Evolutionary conservation across 2,329 filamentous ascomycete genomes (phyloP), one percentile per base, ranked within the genome.

Genomic region (Colletotrichum sojae): DNA sequence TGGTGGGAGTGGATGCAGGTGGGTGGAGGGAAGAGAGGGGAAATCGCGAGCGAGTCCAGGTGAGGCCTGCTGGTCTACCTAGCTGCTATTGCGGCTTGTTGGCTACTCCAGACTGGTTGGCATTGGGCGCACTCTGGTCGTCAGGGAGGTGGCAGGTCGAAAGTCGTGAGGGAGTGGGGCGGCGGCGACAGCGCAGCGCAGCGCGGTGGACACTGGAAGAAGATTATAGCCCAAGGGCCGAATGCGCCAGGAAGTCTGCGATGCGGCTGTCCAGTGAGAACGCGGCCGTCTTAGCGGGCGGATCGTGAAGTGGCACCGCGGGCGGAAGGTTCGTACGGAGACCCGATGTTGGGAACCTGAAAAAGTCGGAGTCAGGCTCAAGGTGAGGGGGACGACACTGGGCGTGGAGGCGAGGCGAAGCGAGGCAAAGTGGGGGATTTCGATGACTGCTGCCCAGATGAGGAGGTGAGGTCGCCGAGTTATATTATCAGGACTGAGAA

Each of bases 21-120:
- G 64, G 53, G 45, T 57, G 56, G 63, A 67, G 48, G 66, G 39
- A 65, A 54, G 36, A 69, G 66, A 69, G 66, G 62, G 66, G 66
- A 60, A 69, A 57, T 52, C 66, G 62, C 45, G 43, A 63, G 48
- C 55, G 66, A 59, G 66, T 69, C 61, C 61, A 60, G 66, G 61
- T 60, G 43, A 65, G 54, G 49, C 61, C 62, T 69, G 60, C n/a
- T 49, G 65, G 31, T 46, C 43, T 55, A n/a, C n/a, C n/a, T 55
- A 31, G 15, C 54, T 66, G 40, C 10, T 46, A 20, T 15, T 25
- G 8, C 5, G 25, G 53, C 48, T 58, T 64, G 31, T 48, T 57
- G 20, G 27, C 16, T 49, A 31, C 52, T 48, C 51, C 36, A 20
- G 56, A 51, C 45, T 16, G 40, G 40, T 16, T 43, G 40, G 40